Evolutionary conservation across 805 yeast species (phyloP).

Genomic region (Candida vaughaniae): DNA sequence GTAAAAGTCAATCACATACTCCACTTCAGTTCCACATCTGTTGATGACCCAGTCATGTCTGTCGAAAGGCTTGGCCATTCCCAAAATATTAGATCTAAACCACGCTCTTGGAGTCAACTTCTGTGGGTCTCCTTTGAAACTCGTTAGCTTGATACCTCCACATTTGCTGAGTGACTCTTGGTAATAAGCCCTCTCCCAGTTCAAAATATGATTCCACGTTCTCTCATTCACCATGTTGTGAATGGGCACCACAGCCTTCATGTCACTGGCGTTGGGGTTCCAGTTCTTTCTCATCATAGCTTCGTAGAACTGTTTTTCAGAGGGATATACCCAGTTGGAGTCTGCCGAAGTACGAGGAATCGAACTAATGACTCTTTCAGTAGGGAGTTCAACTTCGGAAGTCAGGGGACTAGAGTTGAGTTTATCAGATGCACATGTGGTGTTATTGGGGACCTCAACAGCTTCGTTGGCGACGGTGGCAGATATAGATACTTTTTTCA

Average conservation of each 20-base stretch:
- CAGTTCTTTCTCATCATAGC: slow-evolving; percentile 92
- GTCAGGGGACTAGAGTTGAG: slow-evolving; percentile 47
- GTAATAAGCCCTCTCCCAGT: slow-evolving; percentile 72
- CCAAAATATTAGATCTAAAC: slow-evolving; percentile 60
- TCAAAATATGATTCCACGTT: slow-evolving; percentile 80
- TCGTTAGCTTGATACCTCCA: slow-evolving; percentile 82
- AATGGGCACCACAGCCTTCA: slow-evolving; percentile 89
- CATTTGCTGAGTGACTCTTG: slow-evolving; percentile 51
- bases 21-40: slow-evolving; percentile 79
- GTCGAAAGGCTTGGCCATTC: slow-evolving; percentile 83
- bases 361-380: slow-evolving; percentile 74
- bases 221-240: slow-evolving; percentile 92
- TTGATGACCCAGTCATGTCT: slow-evolving; percentile 93
- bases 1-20: slow-evolving; percentile 92
- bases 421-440: slow-evolving; percentile 15
- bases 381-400: slow-evolving; percentile 48
- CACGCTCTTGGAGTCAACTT: slow-evolving; percentile 86
- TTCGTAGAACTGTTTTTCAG: slow-evolving; percentile 89
- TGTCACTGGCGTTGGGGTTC: slow-evolving; percentile 78
- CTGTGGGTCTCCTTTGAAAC: slow-evolving; percentile 86
- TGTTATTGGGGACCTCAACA: slow-evolving; percentile 25
- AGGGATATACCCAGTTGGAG: slow-evolving; percentile 90
- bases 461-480: slow-evolving; percentile 34
- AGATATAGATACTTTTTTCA: slow-evolving; percentile 31
- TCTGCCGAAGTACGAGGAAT: slow-evolving; percentile 71